These are phyloP conservation scores for Brettanomyces naardenensis DNA, from an alignment of 805 yeast genomes.

Conservation along the genomic window DNA sequence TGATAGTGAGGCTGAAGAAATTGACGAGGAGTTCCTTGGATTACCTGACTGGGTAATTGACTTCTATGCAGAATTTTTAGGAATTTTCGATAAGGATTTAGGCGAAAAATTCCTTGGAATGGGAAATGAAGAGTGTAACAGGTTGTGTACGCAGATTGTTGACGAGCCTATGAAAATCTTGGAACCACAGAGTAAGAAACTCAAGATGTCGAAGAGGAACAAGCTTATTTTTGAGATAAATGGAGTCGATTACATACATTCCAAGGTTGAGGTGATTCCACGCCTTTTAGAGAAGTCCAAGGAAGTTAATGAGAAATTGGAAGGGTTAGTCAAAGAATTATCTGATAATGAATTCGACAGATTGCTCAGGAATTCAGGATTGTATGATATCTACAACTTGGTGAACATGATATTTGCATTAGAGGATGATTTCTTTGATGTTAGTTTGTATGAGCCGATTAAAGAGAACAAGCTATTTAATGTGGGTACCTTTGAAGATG, in stretches of 20 bases:
- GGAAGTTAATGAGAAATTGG: constrained; percentile 28
- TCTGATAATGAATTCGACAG: constrained; percentile 36
- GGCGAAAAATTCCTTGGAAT: constrained; percentile 33
- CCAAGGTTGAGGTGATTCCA: constrained; percentile 43
- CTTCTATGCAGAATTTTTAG: constrained; percentile 53
- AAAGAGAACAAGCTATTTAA: constrained; percentile 52
- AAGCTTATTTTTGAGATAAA: constrained; percentile 43
- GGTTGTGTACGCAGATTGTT: constrained; percentile 34
- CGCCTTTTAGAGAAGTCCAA: constrained; percentile 32
- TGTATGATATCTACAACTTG: constrained; percentile 53
- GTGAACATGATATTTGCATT: constrained; percentile 68
- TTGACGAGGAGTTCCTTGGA: constrained; percentile 45
- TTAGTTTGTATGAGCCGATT: constrained; percentile 57
- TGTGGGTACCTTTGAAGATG: constrained; percentile 32
- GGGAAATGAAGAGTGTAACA: constrained; percentile 25
- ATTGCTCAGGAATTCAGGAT: constrained; percentile 43
- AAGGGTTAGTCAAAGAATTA: constrained; percentile 30
- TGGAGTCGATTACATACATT: constrained; percentile 48
- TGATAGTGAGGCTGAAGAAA: constrained; percentile 24
- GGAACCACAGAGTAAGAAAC: constrained; percentile 14
- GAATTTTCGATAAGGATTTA: constrained; percentile 40
- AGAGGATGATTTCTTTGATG: constrained; percentile 50
- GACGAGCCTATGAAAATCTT: constrained; percentile 39
- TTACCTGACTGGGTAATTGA: constrained; percentile 81
- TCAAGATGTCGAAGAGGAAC: constrained; percentile 21